These are phyloP conservation scores for Mycosphaerella arachidis DNA, from an alignment of 2,329 filamentous ascomycete genomes.

Conservation along the genomic window DNA sequence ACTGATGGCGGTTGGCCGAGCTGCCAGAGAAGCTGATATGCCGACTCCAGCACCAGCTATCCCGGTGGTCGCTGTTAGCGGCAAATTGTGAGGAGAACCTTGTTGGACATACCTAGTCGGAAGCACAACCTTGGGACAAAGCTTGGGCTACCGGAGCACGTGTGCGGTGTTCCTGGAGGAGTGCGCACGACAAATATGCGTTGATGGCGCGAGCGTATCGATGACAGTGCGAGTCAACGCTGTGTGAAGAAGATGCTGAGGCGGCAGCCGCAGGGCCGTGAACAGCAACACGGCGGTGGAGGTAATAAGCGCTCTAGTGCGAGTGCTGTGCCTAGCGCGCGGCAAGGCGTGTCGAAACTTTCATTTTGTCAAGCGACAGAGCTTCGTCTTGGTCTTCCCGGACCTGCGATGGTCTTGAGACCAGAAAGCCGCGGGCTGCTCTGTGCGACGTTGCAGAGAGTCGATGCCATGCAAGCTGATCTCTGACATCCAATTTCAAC, in stretches of 20 bases:
- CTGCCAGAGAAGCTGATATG: no score
- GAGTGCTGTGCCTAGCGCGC: slow-evolving; percentile 5
- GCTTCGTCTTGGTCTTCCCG: slow-evolving; percentile 2
- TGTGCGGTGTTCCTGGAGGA: neutral
- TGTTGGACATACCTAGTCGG: neutral
- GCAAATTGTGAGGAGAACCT: slow-evolving; percentile 3
- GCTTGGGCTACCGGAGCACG: neutral
- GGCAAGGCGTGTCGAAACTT: slow-evolving; percentile 5
- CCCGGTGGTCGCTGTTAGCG: neutral
- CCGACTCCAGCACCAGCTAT: neutral
- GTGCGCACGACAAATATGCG: neutral
- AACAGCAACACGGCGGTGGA: neutral
- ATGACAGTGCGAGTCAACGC: no score
- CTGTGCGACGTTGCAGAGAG: slow-evolving; percentile 7
- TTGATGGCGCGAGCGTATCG: neutral
- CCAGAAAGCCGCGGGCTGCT: slow-evolving; percentile 3
- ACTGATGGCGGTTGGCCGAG: neutral
- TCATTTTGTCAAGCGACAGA: slow-evolving; percentile 6
- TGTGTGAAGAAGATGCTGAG: neutral
- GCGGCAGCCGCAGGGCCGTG: neutral
- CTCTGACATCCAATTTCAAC: slow-evolving; percentile 6
- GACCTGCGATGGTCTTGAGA: slow-evolving; percentile 5
- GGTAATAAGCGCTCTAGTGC: neutral
- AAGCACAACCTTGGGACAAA: neutral
- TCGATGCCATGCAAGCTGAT: slow-evolving; percentile 10